Evolutionary conservation across 2,329 filamentous ascomycete species (phyloP), one percentile per base, ranked within the genome.

Genomic region (Aspergillus glaucus): DNA sequence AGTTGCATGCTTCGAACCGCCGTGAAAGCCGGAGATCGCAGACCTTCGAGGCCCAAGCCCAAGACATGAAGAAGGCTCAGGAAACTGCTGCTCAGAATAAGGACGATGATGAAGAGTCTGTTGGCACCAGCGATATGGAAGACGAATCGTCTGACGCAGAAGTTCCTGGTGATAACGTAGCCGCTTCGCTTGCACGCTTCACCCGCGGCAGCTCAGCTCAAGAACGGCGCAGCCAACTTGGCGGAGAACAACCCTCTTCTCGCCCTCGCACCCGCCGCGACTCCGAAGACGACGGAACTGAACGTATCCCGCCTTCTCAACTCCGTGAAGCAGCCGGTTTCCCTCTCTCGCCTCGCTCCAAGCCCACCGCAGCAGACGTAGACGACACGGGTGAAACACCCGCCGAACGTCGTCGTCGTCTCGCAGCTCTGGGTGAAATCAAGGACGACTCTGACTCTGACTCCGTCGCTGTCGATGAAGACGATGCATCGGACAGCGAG

Each of bases 371-470:
- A 49, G 37, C 34, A 6, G 64, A 63, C 24, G 9, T 57, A 10
- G 67, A 69, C 12, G 67, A 71, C n/a, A 67, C 66, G 0, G 64
- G 62, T 22, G 70, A 74, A 50, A 75, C 73, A 3, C 70, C 71
- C 1, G 73, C 71, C 7, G 72, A 75, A 53, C 71, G 71, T 36
- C 66, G 71, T 43, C 71, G 73, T 49, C 70, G 73, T 59, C 63
- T 75, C 6, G 72, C 71, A 22, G 72, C 71, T 1, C 54, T 75
- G 9, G 71, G 72, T 40, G 57, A 69, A 43, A 54, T 63, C 30
- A 49, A 59, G 6, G 55, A 61, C 24, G 63, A 61, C 6, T 57
- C 56, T 6, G 58, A 62, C 10, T 55, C 56, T 43, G 59, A 49
- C 43, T 53, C 48, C 24, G 51, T 41, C 4, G 47, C 17, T 37